Percentiles rank a stretch among this genome's conserved stretches.
Evolutionary conservation across 257 asterid species (phyloP).

Genomic region (Nicotiana obtusifolia): DNA sequence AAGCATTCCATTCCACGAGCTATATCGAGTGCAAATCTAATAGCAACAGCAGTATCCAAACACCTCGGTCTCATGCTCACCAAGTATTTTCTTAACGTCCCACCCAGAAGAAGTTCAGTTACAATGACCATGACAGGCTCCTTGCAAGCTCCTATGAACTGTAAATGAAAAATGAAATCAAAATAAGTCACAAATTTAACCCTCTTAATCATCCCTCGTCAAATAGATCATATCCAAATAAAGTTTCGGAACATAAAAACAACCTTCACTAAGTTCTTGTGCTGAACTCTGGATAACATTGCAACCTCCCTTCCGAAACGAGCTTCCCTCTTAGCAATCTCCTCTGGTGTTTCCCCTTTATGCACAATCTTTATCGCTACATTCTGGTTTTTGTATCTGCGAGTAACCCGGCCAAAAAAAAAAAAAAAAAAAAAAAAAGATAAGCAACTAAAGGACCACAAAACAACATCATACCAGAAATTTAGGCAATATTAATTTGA

Average conservation of each 20-base stretch:
- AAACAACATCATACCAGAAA: neutral
- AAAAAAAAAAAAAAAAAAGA: neutral
- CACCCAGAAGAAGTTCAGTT: slow-evolving; percentile 80
- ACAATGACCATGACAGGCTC: slow-evolving; percentile 92
- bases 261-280: slow-evolving; percentile 93
- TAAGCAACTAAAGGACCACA: neutral
- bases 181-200: neutral
- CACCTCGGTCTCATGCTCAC: slow-evolving; percentile 66
- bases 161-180: neutral
- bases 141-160: slow-evolving; percentile 96
- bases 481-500: neutral
- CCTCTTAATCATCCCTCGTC: neutral
- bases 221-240: slow-evolving; percentile 1
- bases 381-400: slow-evolving; percentile 76
- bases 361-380: slow-evolving; percentile 77
- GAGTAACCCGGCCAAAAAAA: neutral
- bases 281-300: slow-evolving; percentile 87
- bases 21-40: slow-evolving; percentile 80
- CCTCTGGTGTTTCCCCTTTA: slow-evolving; percentile 75
- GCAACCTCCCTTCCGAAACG: slow-evolving; percentile 78
- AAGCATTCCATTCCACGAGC: slow-evolving; percentile 96
- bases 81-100: slow-evolving; percentile 73
- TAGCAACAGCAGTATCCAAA: slow-evolving; percentile 59
- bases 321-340: slow-evolving; percentile 59
- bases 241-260: slow-evolving; percentile 4